Base-by-base conservation (phyloP, 768 basidiomycete genomes). In the Kwoniella dendrophila region DNA sequence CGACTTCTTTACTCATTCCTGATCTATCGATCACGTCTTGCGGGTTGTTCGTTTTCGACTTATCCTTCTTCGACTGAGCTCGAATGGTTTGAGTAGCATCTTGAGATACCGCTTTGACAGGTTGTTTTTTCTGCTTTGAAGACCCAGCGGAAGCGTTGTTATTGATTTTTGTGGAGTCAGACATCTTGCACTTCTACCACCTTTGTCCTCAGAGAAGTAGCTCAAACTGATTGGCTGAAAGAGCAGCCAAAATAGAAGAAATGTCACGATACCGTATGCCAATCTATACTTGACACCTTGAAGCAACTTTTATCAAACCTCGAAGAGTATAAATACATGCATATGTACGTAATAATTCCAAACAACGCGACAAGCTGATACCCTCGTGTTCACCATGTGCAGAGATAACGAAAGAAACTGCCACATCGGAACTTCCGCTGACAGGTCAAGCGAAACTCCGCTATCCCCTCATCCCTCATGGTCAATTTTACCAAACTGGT, bases 51-150 rank as follows among this genome's bases (percentile, higher is more conserved):
- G 34, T 26, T 38, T 47, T 44, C 32, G 49, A 29, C 49, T 72
- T 72, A 43, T 44, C 56, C 36, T 70, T 68, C 45, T 69, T 72
- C 18, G 64, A 56, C 40, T 72, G 66, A 33, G 63, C 63, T n/a
- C 68, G 41, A 8, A 68, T 68, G 6, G 71, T 50, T 36, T 59
- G 44, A 32, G 24, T 26, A n/a, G 34, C 59, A 45, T 57, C 59
- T 36, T 53, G 47, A 34, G 58, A 27, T 27, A 20, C 22, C 3
- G 38, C 36, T 16, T 43, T 44, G 4, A 41, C 16, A 4, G 60
- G 18, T 27, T 34, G 33, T 1, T 30, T 16, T 34, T 32, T 32
- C 11, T 27, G 12, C 5, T 43, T 18, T 14, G 58, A 41, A 16
- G 48, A n/a, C 22, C 38, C 49, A 24, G 49, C 38, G 1, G 36